These are phyloP conservation scores for Dactylellina sp. DNA, from an alignment of 2,329 filamentous ascomycete genomes.

Conservation along the genomic window DNA sequence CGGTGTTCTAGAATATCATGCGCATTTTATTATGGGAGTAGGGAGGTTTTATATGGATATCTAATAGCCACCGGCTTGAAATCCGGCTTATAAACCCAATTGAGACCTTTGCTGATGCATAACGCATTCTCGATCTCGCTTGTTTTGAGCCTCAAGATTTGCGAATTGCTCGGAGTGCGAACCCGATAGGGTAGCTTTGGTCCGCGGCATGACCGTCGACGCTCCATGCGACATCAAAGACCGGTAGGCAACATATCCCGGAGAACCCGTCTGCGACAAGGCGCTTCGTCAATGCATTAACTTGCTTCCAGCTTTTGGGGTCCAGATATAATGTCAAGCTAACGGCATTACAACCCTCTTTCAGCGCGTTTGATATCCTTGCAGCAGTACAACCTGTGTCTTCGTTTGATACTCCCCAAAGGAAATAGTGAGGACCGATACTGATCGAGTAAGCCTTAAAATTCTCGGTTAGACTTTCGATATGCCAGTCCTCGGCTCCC, in stretches of 20 bases:
- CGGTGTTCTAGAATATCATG: too few species aligned
- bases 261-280: constrained; percentile 10
- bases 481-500: neutral
- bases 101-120: too few species aligned
- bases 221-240: constrained; percentile 27
- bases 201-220: neutral
- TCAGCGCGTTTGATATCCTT: constrained; percentile 3
- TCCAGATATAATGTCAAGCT: constrained; percentile 41
- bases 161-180: constrained; percentile 7
- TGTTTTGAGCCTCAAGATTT: too few species aligned
- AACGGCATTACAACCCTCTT: constrained; percentile 8
- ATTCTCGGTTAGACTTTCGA: neutral
- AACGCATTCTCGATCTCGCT: too few species aligned
- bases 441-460: constrained; percentile 19
- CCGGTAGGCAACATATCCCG: constrained; percentile 34
- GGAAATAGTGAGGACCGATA: constrained; percentile 22
- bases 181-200: constrained; percentile 17
- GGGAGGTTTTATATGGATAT: too few species aligned
- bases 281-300: neutral
- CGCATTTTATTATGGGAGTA: too few species aligned
- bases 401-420: constrained; percentile 34
- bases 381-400: constrained; percentile 1
- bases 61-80: too few species aligned
- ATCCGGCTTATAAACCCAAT: too few species aligned
- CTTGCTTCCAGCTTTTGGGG: constrained; percentile 18